Base-by-base conservation (phyloP, 352 stramenopile species). In the Pythium utonaiense region DNA sequence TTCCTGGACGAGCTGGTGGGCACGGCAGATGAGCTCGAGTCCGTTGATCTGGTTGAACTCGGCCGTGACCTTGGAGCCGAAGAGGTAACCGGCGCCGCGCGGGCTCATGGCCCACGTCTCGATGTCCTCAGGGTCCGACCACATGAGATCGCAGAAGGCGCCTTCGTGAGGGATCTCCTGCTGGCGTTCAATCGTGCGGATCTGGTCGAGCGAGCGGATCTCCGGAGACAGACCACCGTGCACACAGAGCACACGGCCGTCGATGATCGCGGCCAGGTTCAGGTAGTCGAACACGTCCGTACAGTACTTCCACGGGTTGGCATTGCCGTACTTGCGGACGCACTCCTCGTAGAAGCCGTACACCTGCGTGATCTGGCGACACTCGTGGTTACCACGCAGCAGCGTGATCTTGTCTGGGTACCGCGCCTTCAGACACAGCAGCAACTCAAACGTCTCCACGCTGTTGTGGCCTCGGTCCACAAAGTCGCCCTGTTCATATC, bases 341-440 rank as follows among this genome's bases (percentile, higher is more conserved):
- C 93, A 98, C 74, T 99, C 96, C 70, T 98, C 96, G 69, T 98
- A 98, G 69, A 99, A 99, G 41, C 96, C 96, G 60, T 98, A 99
- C 9, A 98, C 91, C 81, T 98, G 93, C 57, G 96, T 98, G 69
- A 98, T 98, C 83, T 98, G 93, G 40, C 96, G 87, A 64, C 83
- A 95, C 78, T 96, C 88, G 71, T 96, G 89, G 69, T 96, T 96
- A 48, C 84, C 84, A 22, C 83, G 86, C 61, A 96, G 71, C 66
- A 97, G 64, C 51, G 82, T 92, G 67, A 97, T 96, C 57, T 84
- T 77, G 61, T 96, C 88, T 30, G 88, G 86, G 63, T 94, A 96
- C 50, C 83, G 70, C 48, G 81, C 88, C 71, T 96, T 92, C 38
- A 96, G 80, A 47, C 83, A 93, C 47, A 96, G 69, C 53, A 96